Percentiles rank a stretch among this genome's conserved stretches.
Evolutionary conservation across 768 basidiomycete species (phyloP).

Genomic region (Kondoa subrosea): DNA sequence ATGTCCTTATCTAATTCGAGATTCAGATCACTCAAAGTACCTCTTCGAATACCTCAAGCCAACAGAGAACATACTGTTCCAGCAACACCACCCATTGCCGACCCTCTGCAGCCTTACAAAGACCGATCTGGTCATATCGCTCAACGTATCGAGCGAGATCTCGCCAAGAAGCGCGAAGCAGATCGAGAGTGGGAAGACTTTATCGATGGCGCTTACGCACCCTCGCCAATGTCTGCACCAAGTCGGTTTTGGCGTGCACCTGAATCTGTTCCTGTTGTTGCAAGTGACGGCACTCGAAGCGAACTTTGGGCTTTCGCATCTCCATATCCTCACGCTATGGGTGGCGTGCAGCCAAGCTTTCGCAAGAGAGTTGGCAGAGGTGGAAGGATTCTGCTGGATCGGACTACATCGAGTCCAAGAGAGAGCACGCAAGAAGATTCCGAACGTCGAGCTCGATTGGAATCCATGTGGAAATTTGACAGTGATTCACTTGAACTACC

Average conservation of each 20-base stretch:
- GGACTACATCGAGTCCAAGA: conserved; percentile 29
- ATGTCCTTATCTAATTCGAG: not conserved
- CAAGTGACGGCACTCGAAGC: conserved; percentile 16
- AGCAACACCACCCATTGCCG: conserved; percentile 35
- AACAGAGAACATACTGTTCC: conserved; percentile 27
- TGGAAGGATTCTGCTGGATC: conserved; percentile 59
- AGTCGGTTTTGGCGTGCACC: conserved; percentile 31
- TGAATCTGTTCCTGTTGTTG: conserved; percentile 38
- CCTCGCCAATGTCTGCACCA: conserved; percentile 42
- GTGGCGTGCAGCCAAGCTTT: conserved; percentile 34
- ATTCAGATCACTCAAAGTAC: conserved; percentile 1
- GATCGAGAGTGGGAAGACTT: conserved; percentile 75
- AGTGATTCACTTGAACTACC: conserved; percentile 24
- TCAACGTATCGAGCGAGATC: conserved; percentile 46
- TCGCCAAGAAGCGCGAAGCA: conserved; percentile 49
- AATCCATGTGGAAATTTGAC: conserved; percentile 25
- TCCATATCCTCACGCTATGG: conserved; percentile 32
- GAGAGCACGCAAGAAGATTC: conserved; percentile 20
- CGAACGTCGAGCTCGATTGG: conserved; percentile 9
- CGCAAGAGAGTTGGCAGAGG: conserved; percentile 68
- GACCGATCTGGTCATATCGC: conserved; percentile 49
- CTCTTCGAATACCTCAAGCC: not conserved
- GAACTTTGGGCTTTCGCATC: conserved; percentile 18
- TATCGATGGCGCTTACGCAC: conserved; percentile 65
- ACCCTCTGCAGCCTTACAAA: conserved; percentile 30